Evolutionary conservation across 139 green algal genomes (phyloP), one percentile per base, ranked within the genome.

Genomic region (Micromonas pusilla): DNA sequence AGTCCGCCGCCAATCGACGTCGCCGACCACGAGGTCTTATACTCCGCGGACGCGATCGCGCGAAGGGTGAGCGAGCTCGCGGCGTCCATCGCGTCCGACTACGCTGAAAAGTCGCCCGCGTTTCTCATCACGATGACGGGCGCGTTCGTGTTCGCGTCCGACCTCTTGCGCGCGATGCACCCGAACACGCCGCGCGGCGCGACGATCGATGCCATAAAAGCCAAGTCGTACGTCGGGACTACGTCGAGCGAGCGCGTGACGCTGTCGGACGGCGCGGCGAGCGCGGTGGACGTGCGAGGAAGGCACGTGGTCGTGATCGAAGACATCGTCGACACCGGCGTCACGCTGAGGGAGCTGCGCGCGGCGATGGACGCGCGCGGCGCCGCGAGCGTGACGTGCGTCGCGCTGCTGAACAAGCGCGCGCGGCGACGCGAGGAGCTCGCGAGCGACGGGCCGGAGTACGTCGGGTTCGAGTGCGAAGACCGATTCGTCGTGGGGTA

Each of bases 401-500:
- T 57, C 9, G 45, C 45, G 45, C 45, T 57, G 16, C 45, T 57
- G 45, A 57, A 57, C 16, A 57, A 57, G 45, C 45, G 45, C 9
- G 45, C 9, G 45, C 45, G 45, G 9, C 9, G 45, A 16, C 9
- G 16, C 9, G 16, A 57, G 9, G 45, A 16, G 45, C 45, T 57
- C 16, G 9, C n/a, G n/a, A n/a, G n/a, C n/a, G n/a, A n/a, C n/a
- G n/a, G 16, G 16, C 45, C 45, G 9, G 45, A 57, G 45, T 57
- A 57, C 16, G 45, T 23, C 9, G 45, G 45, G 66, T 75, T 86
- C 81, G 53, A 92, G 87, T 93, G 90, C 74, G 85, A 85, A 31
- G 89, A 97, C 60, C 83, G 92, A 36, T 97, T 97, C 84, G 91
- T 97, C n/a, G 87, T 97, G 1, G 93, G 93, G 3, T 97, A 95